Conservation (phyloP, 169 alveolate species). For the Cryptosporidium parvum region DNA sequence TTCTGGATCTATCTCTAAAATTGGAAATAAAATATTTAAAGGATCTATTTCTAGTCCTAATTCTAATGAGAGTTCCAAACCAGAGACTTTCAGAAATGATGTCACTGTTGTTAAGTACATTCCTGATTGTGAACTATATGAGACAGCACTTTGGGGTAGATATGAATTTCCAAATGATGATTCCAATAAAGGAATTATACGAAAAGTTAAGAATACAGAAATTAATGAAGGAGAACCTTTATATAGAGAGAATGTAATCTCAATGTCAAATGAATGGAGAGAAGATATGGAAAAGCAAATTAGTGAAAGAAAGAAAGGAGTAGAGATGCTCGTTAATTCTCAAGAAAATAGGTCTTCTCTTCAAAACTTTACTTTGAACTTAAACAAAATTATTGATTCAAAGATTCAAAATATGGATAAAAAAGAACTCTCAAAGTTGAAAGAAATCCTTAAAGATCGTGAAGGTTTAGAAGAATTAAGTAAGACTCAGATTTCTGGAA, state of each 20-base stretch:
- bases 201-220: slow-evolving; percentile 17
- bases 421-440: slow-evolving; percentile 18
- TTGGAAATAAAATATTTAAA: neutral
- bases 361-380: neutral
- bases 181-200: slow-evolving; percentile 44
- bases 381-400: neutral
- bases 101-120: slow-evolving; percentile 16
- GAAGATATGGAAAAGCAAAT: slow-evolving; percentile 16
- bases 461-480: neutral
- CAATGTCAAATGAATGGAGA: slow-evolving; percentile 39
- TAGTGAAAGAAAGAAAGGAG: slow-evolving; percentile 28
- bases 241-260: slow-evolving; percentile 9
- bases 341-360: neutral
- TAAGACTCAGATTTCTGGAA: neutral
- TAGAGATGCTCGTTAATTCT: slow-evolving; percentile 4
- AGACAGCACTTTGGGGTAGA: slow-evolving; percentile 51
- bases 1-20: neutral
- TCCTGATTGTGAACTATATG: slow-evolving; percentile 65
- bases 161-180: slow-evolving; percentile 53
- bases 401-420: slow-evolving; percentile 8
- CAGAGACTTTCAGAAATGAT: neutral
- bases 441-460: neutral
- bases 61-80: neutral
- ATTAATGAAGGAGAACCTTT: slow-evolving; percentile 18
- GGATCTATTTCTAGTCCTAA: neutral